Evolutionary conservation across 2,329 filamentous ascomycete species (phyloP), one percentile per base, ranked within the genome.

Genomic region (Periglandula ipomoeae): DNA sequence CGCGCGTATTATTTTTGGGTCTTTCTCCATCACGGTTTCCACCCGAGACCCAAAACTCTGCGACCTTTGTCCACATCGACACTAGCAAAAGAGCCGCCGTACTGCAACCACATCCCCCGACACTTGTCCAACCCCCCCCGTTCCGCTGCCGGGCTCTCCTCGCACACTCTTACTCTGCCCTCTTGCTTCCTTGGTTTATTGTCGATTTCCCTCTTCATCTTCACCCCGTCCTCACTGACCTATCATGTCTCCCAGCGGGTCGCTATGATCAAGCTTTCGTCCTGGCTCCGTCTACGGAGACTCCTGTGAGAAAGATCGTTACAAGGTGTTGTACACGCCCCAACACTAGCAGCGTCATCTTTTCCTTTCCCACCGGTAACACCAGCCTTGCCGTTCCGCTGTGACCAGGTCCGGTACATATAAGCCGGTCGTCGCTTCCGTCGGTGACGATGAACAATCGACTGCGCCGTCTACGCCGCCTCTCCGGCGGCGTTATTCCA

Each of bases 401-500:
- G 47, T 50, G 47, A 42, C 46, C 19, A 47, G 47, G 47, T 43
- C 37, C 47, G 44, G 51, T 47, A 41, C 44, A 56, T 54, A 54
- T 52, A 51, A 54, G 47, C 44, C 47, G 46, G 48, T 47, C 55
- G 44, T 51, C 52, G 53, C 57, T 47, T 52, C 55, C 54, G 57
- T 53, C 55, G 58, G 58, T 55, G 59, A 63, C 52, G 56, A 67
- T 65, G 64, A 59, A 64, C 60, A 56, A 55, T 54, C 58, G 53
- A 56, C 55, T 51, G 49, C 52, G 52, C 44, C 41, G 27, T 43
- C 60, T 57, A 47, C 64, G 59, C 60, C 66, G 65, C 66, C 63
- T 53, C 60, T 64, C 50, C 65, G 69, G 60, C 68, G 68, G 63
- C 69, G 70, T 57, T 69, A 75, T 57, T 78, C 75, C 44, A 74